phyloP scores from a whole-genome alignment of 2,329 filamentous ascomycete species.

The Aspergillus aculeatus region DNA sequence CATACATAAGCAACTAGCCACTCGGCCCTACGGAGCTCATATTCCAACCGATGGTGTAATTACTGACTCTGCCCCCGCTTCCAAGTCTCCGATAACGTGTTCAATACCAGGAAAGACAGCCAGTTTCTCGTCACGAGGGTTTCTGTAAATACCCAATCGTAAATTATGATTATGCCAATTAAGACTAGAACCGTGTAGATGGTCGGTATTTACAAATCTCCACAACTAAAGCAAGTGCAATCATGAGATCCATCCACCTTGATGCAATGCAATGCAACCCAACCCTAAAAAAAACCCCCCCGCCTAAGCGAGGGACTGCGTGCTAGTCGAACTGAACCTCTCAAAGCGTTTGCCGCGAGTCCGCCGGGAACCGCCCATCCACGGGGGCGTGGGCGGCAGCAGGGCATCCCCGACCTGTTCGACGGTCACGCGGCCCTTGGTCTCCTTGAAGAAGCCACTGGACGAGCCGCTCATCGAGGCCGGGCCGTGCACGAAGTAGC shows the following conservation, averaged over 20 bases:
- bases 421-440: constrained; percentile 1
- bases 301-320: background rate
- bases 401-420: background rate
- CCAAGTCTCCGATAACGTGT: too few species aligned
- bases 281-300: background rate
- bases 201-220: background rate
- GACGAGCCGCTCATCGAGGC: constrained; percentile 1
- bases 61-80: too few species aligned
- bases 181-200: background rate
- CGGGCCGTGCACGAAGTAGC: constrained; percentile 14
- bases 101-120: too few species aligned
- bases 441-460: constrained; percentile 6
- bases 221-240: background rate
- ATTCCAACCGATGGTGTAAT: too few species aligned
- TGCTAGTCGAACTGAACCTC: constrained; percentile 2
- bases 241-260: background rate
- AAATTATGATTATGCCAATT: constrained; percentile 3
- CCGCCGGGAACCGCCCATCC: background rate
- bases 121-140: too few species aligned
- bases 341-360: background rate
- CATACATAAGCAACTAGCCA: too few species aligned
- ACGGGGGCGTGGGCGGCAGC: background rate
- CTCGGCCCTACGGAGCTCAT: too few species aligned
- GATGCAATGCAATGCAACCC: background rate
- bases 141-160: background rate